These are phyloP conservation scores for Capsella rubella DNA, from an alignment of 441 rosid species.

Conservation along the genomic window DNA sequence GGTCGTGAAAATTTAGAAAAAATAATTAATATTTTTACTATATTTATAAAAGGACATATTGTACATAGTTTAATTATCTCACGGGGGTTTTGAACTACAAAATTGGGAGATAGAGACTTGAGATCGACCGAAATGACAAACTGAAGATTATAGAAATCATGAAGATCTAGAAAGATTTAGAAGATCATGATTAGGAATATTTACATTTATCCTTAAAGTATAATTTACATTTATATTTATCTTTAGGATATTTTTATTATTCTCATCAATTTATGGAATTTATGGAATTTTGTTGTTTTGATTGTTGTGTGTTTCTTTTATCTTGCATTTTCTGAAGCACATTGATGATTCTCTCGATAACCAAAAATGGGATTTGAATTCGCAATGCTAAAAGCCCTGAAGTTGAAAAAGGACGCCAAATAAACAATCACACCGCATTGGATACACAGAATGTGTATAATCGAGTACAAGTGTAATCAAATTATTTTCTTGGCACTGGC, in stretches of 20 bases:
- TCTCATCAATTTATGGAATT: too few species aligned
- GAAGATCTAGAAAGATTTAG: too few species aligned
- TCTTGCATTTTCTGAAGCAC: not conserved
- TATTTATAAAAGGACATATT: not conserved
- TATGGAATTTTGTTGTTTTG: not conserved
- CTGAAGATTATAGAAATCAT: too few species aligned
- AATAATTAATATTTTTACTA: not conserved
- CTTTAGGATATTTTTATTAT: too few species aligned
- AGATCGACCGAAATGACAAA: too few species aligned
- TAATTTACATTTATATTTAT: too few species aligned
- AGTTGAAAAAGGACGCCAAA: not conserved
- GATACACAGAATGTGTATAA: slow-evolving; percentile 12
- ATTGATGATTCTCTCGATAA: not conserved
- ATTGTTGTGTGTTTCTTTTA: not conserved
- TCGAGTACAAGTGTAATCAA: not conserved
- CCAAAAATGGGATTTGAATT: too few species aligned
- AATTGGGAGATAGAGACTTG: not conserved
- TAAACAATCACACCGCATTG: not conserved
- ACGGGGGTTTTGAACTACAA: not conserved
- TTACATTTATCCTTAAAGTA: too few species aligned
- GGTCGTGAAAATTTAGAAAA: not conserved
- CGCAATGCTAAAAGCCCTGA: too few species aligned
- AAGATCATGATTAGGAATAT: too few species aligned
- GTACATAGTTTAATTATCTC: not conserved
- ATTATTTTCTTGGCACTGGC: slow-evolving; percentile 20